These are phyloP conservation scores for Hysterangium stoloniferum DNA, from an alignment of 768 basidiomycete species.

Conservation along the genomic window DNA sequence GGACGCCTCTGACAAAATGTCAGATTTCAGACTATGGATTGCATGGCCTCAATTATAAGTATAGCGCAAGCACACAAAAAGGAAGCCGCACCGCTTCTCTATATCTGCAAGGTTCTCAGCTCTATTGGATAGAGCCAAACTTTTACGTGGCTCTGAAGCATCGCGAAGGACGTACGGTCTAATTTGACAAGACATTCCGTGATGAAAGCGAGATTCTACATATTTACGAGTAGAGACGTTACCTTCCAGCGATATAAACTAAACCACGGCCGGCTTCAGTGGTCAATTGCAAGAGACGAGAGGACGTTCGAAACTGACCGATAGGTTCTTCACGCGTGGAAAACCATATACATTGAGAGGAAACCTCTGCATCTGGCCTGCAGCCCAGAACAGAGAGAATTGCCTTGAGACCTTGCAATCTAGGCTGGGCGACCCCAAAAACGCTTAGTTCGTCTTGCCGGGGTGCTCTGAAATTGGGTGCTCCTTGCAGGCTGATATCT, in stretches of 20 bases:
- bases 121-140: conserved; percentile 79
- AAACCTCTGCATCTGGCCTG: conserved; percentile 51
- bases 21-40: conserved; percentile 53
- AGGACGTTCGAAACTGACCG: conserved; percentile 38
- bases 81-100: conserved; percentile 49
- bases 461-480: conserved; percentile 90
- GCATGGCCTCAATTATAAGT: neutral
- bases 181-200: conserved; percentile 21
- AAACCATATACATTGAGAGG: conserved; percentile 87
- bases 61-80: neutral
- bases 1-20: conserved; percentile 79
- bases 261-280: conserved; percentile 18
- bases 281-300: conserved; percentile 2
- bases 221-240: neutral
- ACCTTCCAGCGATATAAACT: conserved; percentile 77
- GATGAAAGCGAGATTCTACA: too few species aligned
- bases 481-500: conserved; percentile 87
- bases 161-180: conserved; percentile 89
- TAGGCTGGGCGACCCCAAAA: conserved; percentile 93
- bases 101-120: conserved; percentile 93
- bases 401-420: conserved; percentile 83
- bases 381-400: conserved; percentile 81
- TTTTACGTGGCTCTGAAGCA: conserved; percentile 71
- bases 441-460: conserved; percentile 77
- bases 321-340: conserved; percentile 95